Evolutionary conservation across 768 basidiomycete genomes (phyloP), one percentile per base, ranked within the genome.

Genomic region (Pholiota molesta): DNA sequence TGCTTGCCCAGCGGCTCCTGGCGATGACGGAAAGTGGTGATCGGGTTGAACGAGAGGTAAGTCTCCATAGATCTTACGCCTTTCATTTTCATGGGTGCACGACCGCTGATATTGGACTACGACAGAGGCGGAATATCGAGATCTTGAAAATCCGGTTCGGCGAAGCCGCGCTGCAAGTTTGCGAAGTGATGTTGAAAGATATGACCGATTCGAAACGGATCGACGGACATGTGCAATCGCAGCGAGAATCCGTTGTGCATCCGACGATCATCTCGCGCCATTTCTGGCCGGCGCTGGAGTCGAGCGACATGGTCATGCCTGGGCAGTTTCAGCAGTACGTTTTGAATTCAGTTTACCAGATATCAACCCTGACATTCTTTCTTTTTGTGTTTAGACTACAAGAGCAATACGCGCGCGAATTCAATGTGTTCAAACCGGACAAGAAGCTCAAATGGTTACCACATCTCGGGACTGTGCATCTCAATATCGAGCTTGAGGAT

Each of bases 101-200:
- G n/a, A n/a, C n/a, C n/a, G n/a, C 4, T 26, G 26, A 26, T 26
- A 26, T 4, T 26, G 26, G 26, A 4, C 26, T 26, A 39, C 39
- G 52, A 10, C 68, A 99, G 95, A 87, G 96, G 19, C 84, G 91
- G 23, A 97, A 94, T 68, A 87, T 99, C 62, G 96, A 97, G 73
- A 92, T 96, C 45, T 77, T 99, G 63, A 99, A 99, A 78, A 85
- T 96, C 59, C 90, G 97, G 3, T 99, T 99, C 69, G 97, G 97
- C 21, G 97, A 99, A 69, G 82, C 88, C 1, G 88, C 95, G 2
- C 75, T 99, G 59, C 95, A 97, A 72, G 92, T 95, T 5, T 98
- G 96, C 79, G 97, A 99, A 72, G 95, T 99, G 58, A 99, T 99
- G 97, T 78, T 99, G 71, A 92, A 89, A 70, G 97, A 99, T 73